Base-by-base conservation (phyloP, 345 rosid genomes). In the Sisymbrium irio region DNA sequence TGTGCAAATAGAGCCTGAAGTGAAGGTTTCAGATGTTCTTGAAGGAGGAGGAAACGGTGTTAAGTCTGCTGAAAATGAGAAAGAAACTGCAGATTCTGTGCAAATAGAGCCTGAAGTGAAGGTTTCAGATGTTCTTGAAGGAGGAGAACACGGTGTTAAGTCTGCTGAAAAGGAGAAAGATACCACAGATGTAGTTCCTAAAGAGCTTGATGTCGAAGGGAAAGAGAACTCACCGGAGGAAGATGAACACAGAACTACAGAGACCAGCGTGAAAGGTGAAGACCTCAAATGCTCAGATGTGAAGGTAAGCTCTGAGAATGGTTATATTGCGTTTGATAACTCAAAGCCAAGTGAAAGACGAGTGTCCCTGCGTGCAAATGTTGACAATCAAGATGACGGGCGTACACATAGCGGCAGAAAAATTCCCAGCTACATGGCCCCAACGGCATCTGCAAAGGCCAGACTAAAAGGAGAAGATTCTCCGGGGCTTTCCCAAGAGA, bases 371-470 rank as follows among this genome's bases (percentile, higher is more conserved):
- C 86, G 86, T 63, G 78, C 77, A 32, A 83, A 84, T 42, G 44
- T 77, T 71, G 89, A 84, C 50, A 68, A 65, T 61, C 80, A 80
- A 77, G 86, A 84, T 77, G 80, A 82, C 17, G 89, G 68, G 33
- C 35, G 67, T 28, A 66, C 69, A 9, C 87, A 76, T 56, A 82
- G 79, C 71, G 71, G 80, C 8, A 72, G 84, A n/a, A 90, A 82
- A 73, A 72, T 80, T 62, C 97, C 93, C 4, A 86, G 96, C 79
- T 93, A 90, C 77, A 93, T 88, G 98, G 90, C 90, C 40, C 89
- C 93, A 3, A 93, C 97, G 67, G 86, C 82, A 80, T 90, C 97
- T 78, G 88, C 86, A 28, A 92, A 84, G 80, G 96, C 96, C 57
- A 92, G 82, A 80, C 78, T 87, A 40, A 83, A 81, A 75, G 89